Evolutionary conservation across 176 grass and related monocot genomes (phyloP).

Genomic region (Dendrocalamus sinicus): DNA sequence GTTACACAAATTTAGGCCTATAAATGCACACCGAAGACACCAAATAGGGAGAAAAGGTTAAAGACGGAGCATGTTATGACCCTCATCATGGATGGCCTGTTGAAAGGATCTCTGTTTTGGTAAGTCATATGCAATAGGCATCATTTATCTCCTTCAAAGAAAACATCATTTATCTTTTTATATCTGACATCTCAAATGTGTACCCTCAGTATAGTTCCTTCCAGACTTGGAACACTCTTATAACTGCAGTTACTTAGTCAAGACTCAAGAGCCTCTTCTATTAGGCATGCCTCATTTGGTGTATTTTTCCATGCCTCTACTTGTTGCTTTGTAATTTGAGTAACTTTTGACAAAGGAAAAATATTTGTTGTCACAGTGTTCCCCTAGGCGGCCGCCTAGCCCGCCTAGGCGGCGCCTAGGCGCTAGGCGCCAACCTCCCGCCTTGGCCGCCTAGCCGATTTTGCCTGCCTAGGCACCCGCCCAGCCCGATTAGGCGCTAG

Average conservation of each 20-base stretch:
- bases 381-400: no score
- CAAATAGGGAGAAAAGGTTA: constrained; percentile 67
- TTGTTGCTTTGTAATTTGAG: constrained; percentile 25
- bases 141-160: constrained; percentile 22
- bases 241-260: constrained; percentile 6
- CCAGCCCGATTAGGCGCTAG: no score
- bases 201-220: constrained; percentile 28
- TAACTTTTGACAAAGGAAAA: background rate
- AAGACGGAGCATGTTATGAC: constrained; percentile 63
- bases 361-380: background rate
- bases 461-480: no score
- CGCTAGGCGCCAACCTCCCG: no score
- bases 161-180: background rate
- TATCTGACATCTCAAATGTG: constrained; percentile 20
- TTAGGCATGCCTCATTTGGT: constrained; percentile 30
- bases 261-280: constrained; percentile 13
- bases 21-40: constrained; percentile 51
- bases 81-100: constrained; percentile 65
- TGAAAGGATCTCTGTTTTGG: constrained; percentile 77
- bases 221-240: constrained; percentile 21
- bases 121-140: constrained; percentile 42
- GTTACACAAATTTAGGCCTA: constrained; percentile 59
- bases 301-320: constrained; percentile 28
- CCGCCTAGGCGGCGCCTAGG: no score
- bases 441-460: no score